Percentiles rank a stretch among this genome's conserved stretches.
phyloP scores from a whole-genome alignment of 345 rosid genomes.

The Eucalyptus albens region DNA sequence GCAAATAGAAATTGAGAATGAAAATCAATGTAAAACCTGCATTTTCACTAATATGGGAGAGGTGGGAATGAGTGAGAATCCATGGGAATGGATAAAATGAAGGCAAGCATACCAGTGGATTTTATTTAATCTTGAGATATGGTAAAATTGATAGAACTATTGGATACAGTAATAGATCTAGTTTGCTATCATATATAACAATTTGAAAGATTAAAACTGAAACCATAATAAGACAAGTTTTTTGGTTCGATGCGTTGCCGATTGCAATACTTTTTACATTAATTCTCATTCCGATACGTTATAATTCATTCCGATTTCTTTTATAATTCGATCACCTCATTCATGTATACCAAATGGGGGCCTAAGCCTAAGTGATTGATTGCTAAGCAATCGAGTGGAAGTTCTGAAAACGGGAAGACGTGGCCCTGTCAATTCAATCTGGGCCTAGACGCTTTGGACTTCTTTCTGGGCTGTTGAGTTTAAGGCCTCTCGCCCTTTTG shows the following conservation, averaged over 20 bases:
- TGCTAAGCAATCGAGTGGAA: neutral
- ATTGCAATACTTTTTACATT: neutral
- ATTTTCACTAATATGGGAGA: neutral
- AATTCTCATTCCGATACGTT: neutral
- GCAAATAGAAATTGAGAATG: neutral
- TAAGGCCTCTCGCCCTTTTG: neutral
- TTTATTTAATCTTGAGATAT: neutral
- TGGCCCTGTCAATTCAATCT: neutral
- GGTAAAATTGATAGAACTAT: neutral
- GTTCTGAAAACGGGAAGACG: neutral
- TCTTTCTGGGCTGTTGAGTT: neutral
- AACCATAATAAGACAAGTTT: neutral
- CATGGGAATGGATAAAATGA: neutral
- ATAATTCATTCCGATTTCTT: neutral
- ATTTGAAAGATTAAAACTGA: neutral
- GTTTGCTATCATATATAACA: neutral
- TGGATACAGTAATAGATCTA: neutral
- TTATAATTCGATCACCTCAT: neutral
- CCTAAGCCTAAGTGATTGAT: neutral
- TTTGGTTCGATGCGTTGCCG: neutral
- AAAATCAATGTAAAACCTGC: too few species aligned
- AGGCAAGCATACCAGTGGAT: neutral
- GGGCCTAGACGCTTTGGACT: neutral
- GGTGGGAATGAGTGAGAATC: neutral
- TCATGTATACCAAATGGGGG: neutral